A percentile compares a stretch with the other conserved stretches of the same genome.
phyloP scores from a whole-genome alignment of 371 early-diverging fungal species.

The Mucor mucedo region DNA sequence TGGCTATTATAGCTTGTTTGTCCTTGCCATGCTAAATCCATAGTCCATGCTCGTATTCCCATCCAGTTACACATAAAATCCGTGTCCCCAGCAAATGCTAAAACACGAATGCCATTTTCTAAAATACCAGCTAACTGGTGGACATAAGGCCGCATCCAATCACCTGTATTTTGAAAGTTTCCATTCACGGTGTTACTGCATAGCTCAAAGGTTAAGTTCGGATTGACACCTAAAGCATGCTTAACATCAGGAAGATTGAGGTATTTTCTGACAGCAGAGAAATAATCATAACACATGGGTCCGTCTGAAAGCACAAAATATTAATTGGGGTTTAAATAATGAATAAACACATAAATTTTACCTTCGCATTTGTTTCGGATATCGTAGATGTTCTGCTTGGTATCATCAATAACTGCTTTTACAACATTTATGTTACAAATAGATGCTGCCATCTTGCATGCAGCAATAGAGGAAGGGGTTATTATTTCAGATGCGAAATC shows the following conservation, averaged over 20 bases:
- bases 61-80: conserved; percentile 91
- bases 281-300: too few relatives aligned
- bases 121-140: conserved; percentile 25
- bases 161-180: background rate
- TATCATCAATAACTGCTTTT: conserved; percentile 61
- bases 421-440: conserved; percentile 72
- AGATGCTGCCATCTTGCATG: conserved; percentile 14
- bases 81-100: conserved; percentile 90
- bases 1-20: conserved; percentile 64
- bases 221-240: too few relatives aligned
- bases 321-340: too few relatives aligned
- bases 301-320: too few relatives aligned
- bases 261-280: too few relatives aligned
- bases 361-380: too few relatives aligned
- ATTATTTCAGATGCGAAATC: too few relatives aligned
- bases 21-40: conserved; percentile 84
- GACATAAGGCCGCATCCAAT: conserved; percentile 1
- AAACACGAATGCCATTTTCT: conserved; percentile 62
- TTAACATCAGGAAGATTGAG: too few relatives aligned
- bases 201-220: too few relatives aligned
- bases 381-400: too few relatives aligned
- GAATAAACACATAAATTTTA: background rate
- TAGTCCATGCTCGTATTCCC: conserved; percentile 91
- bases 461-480: too few relatives aligned
- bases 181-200: too few relatives aligned